Evolutionary conservation across 768 basidiomycete genomes (phyloP), one percentile per base, ranked within the genome.

Genomic region (Cubamyces lactineus): DNA sequence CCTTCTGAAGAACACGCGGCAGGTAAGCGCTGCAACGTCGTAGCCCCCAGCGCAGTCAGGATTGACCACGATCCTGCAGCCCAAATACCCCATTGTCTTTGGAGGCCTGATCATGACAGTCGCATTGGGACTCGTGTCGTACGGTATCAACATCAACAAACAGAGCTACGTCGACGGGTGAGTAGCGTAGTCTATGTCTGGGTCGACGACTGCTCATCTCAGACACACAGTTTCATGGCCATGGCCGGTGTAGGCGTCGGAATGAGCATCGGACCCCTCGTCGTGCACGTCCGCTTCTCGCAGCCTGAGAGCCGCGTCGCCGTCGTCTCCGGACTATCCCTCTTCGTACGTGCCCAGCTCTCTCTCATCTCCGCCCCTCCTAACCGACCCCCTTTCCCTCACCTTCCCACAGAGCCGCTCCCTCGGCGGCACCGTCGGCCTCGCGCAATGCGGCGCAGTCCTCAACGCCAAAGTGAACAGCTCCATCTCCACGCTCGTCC

Each of bases 371-470:
- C 17, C 34, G 23, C 26, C 21, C 40, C 39, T 23, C 3, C 39
- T 38, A 28, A 46, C 28, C 24, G 9, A 42, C 17, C 13, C 57
- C 38, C 51, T 48, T n/a, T n/a, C n/a, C n/a, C n/a, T n/a, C n/a
- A n/a, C n/a, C 41, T 11, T 24, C 23, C 19, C 5, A 28, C 63
- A 84, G 81, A 80, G 79, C 72, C 76, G 79, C 16, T 70, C 78
- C 0, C 70, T 83, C 41, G 83, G 83, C n/a, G 83, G 83, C 9
- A 83, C 82, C 0, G 67, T 82, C 41, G 82, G 84, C 23, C 77
- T 84, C 41, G 82, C 84, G 0, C 84, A 84, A 63, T 83, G 82
- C 53, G 76, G 77, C 43, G 79, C 84, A 8, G 72, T 84, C 21
- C 75, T 84, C 56, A 76, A 77, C 62, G 70, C 75, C 38, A 81